These are phyloP conservation scores for Xenoacremonium recifei DNA, from an alignment of 2,329 filamentous ascomycete genomes.

Conservation along the genomic window DNA sequence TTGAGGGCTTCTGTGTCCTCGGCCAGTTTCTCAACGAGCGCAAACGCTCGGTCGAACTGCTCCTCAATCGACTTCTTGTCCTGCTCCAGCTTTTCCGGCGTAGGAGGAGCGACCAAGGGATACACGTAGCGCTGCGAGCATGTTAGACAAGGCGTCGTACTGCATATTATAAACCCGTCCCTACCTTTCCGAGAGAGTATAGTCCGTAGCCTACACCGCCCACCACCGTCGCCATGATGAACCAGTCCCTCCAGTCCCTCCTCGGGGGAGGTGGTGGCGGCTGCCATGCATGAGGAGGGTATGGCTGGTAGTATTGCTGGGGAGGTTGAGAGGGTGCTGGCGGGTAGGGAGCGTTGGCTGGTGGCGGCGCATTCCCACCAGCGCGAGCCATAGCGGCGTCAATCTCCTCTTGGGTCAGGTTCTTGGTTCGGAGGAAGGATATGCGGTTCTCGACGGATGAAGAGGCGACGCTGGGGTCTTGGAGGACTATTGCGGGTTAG, in stretches of 20 bases:
- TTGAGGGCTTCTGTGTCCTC: slow-evolving; percentile 90
- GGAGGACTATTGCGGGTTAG: slow-evolving; percentile 64
- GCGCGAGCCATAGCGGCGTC: slow-evolving; percentile 77
- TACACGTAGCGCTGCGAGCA: slow-evolving; percentile 74
- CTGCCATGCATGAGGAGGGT: slow-evolving; percentile 57
- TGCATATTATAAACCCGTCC: slow-evolving; percentile 5
- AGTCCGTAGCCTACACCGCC: slow-evolving; percentile 86
- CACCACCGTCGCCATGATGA: slow-evolving; percentile 97
- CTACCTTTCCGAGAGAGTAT: slow-evolving; percentile 82
- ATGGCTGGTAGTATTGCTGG: slow-evolving; percentile 47
- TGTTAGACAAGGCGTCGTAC: slow-evolving; percentile 20
- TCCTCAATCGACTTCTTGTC: slow-evolving; percentile 93
- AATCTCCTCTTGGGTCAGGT: slow-evolving; percentile 94
- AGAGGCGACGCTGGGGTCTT: slow-evolving; percentile 86
- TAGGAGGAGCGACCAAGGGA: slow-evolving; percentile 89
- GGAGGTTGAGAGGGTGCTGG: slow-evolving; percentile 43
- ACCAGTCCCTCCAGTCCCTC: slow-evolving; percentile 97
- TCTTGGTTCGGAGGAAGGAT: slow-evolving; percentile 93
- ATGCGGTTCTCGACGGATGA: slow-evolving; percentile 92
- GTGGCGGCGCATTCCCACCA: slow-evolving; percentile 54
- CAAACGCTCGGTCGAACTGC: slow-evolving; percentile 88
- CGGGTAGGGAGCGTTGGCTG: slow-evolving; percentile 39
- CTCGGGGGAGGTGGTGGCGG: slow-evolving; percentile 62
- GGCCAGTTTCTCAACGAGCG: slow-evolving; percentile 85
- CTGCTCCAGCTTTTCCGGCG: slow-evolving; percentile 87